Evolutionary conservation across 1,284 basidiomycete genomes (phyloP), one percentile per base, ranked within the genome.

Genomic region (Papiliotrema terrestris): DNA sequence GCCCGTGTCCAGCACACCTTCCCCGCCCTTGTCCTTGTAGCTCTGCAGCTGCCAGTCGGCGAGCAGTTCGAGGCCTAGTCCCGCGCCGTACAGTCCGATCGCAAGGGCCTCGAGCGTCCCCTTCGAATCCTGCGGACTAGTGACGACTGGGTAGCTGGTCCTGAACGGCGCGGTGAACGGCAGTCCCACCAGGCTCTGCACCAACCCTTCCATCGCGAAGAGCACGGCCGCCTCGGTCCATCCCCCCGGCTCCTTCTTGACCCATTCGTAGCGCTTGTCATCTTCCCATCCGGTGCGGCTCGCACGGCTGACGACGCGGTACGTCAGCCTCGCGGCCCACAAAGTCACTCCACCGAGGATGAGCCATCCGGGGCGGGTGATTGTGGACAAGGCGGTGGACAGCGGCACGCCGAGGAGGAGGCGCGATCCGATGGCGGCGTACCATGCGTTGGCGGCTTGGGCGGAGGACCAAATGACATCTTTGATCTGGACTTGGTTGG

Each of bases 91-190:
- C 39, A 51, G 32, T n/a, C 39, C 49, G 43, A 63, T 56, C 3
- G 63, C 63, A 11, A 52, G 29, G 8, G 49, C 39, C n/a, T 61
- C 56, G 29, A 62, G 14, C 20, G 39, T 22, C 11, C 43, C 51
- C 13, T 51, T 49, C 37, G 46, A 47, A 20, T 54, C 55, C 0
- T 23, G 15, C 3, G 55, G 49, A 19, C 51, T 48, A 3, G 38
- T 22, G 14, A 60, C 43, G 44, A 53, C 46, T 5, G 52, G 47
- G 45, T 48, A 45, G 20, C 45, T 42, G 26, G 42, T 39, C 15
- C 49, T 42, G 55, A 68, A 60, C 13, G 64, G 66, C 9, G 58
- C 53, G n/a, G 56, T 60, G 53, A 61, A 61, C 2, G 62, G 59
- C 9, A 66, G 52, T 8, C 56, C 54, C 51, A 66, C 66, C 41